Percentiles rank a stretch among this genome's conserved stretches.
Conservation (phyloP, 2,329 filamentous ascomycete species). For the Verruconis gallopava region DNA sequence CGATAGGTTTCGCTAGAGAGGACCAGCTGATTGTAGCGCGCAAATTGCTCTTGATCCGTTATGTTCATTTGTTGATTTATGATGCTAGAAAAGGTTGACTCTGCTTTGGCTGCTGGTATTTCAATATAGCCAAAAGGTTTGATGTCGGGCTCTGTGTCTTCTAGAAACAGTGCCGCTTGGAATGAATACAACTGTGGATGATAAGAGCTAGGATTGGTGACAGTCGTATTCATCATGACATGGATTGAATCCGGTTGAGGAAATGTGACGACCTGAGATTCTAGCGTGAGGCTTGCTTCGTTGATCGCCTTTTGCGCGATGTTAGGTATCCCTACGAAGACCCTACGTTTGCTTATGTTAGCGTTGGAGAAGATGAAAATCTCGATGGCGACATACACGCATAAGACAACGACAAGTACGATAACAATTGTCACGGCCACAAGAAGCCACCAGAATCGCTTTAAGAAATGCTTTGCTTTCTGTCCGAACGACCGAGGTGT, state of each 20-base stretch:
- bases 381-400: slow-evolving; percentile 38
- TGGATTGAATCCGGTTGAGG: slow-evolving; percentile 36
- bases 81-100: slow-evolving; percentile 28
- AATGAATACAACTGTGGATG: slow-evolving; percentile 44
- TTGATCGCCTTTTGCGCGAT: slow-evolving; percentile 44
- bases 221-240: slow-evolving; percentile 34
- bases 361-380: too few species aligned
- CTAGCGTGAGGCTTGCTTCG: slow-evolving; percentile 37
- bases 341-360: too few species aligned
- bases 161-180: slow-evolving; percentile 37
- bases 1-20: slow-evolving; percentile 36
- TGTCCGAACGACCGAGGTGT: background rate
- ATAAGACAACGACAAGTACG: slow-evolving; percentile 42
- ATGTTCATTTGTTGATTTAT: slow-evolving; percentile 35
- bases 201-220: slow-evolving; percentile 36
- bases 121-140: slow-evolving; percentile 31
- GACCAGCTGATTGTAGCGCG: slow-evolving; percentile 35
- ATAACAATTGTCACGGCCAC: slow-evolving; percentile 38
- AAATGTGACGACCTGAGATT: slow-evolving; percentile 36
- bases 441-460: slow-evolving; percentile 47
- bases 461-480: slow-evolving; percentile 16
- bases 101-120: slow-evolving; percentile 32
- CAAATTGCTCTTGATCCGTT: slow-evolving; percentile 32
- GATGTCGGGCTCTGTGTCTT: slow-evolving; percentile 20
- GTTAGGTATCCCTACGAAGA: slow-evolving; percentile 44